Evolutionary conservation across 164 flowering plant genomes (phyloP).

Genomic region (Tetrastigma voinierianum): DNA sequence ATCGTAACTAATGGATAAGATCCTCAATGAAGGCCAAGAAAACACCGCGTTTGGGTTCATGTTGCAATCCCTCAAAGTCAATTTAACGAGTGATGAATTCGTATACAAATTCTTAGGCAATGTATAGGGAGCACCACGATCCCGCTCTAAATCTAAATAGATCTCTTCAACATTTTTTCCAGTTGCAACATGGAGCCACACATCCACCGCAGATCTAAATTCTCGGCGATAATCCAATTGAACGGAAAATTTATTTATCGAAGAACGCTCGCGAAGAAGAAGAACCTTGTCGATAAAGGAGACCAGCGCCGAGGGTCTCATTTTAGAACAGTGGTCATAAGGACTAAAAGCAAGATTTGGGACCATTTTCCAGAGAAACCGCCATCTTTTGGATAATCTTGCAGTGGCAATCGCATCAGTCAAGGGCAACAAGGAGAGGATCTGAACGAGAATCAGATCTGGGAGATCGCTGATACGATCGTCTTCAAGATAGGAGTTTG

Average conservation of each 20-base stretch:
- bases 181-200: conserved; percentile 1
- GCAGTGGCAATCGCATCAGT: too few relatives aligned
- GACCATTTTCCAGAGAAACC: too few relatives aligned
- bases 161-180: conserved; percentile 3
- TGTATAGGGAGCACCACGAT: not conserved
- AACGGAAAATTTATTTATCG: not conserved
- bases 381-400: too few relatives aligned
- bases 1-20: not conserved
- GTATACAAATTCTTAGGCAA: not conserved
- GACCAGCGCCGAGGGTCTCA: too few relatives aligned
- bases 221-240: not conserved
- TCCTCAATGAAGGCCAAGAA: conserved; percentile 1
- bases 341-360: too few relatives aligned
- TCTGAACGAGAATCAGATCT: too few relatives aligned
- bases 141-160: not conserved
- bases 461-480: too few relatives aligned
- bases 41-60: not conserved
- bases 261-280: not conserved
- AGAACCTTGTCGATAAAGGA: not conserved
- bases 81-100: not conserved
- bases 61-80: not conserved
- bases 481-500: too few relatives aligned
- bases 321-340: too few relatives aligned
- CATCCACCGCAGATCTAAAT: not conserved
- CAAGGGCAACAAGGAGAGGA: too few relatives aligned